Evolutionary conservation across 2,329 filamentous ascomycete species (phyloP).

Genomic region (Zasmidium angulare): DNA sequence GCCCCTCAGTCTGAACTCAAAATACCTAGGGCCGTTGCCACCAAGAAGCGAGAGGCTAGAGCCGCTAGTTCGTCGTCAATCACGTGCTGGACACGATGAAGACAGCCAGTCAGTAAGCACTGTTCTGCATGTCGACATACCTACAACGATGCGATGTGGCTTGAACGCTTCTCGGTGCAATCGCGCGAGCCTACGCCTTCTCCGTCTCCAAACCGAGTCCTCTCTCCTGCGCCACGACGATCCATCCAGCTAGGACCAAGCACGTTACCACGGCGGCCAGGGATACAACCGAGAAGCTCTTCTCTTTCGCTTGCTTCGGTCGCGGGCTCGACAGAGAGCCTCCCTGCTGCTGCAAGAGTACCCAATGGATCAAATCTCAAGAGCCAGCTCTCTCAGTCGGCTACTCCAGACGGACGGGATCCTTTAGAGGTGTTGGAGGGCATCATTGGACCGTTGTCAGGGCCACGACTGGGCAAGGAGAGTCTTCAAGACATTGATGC

Average conservation of each 20-base stretch:
- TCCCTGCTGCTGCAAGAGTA: conserved; percentile 64
- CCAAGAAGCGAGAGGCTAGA: background rate
- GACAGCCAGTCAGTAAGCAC: no score
- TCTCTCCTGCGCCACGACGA: conserved; percentile 69
- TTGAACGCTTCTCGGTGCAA: conserved; percentile 78
- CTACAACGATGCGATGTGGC: conserved; percentile 66
- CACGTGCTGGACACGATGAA: background rate
- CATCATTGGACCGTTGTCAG: conserved; percentile 51
- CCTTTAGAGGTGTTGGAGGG: conserved; percentile 68
- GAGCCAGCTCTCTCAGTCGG: conserved; percentile 52
- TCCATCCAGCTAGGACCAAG: conserved; percentile 69
- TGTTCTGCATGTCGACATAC: background rate
- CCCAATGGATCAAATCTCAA: conserved; percentile 69
- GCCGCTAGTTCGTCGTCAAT: background rate
- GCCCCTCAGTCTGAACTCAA: background rate
- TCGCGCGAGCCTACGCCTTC: conserved; percentile 67
- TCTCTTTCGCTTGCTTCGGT: conserved; percentile 72
- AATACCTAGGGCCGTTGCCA: background rate
- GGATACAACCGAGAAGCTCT: conserved; percentile 69
- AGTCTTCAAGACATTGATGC: conserved; percentile 39
- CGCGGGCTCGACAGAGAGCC: conserved; percentile 73
- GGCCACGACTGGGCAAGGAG: conserved; percentile 9
- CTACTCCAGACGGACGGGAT: conserved; percentile 61
- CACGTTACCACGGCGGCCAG: conserved; percentile 66
- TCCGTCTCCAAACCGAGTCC: conserved; percentile 64